Evolutionary conservation across 2,329 filamentous ascomycete species (phyloP), one percentile per base, ranked within the genome.

Genomic region (Triangularia verruculosa): DNA sequence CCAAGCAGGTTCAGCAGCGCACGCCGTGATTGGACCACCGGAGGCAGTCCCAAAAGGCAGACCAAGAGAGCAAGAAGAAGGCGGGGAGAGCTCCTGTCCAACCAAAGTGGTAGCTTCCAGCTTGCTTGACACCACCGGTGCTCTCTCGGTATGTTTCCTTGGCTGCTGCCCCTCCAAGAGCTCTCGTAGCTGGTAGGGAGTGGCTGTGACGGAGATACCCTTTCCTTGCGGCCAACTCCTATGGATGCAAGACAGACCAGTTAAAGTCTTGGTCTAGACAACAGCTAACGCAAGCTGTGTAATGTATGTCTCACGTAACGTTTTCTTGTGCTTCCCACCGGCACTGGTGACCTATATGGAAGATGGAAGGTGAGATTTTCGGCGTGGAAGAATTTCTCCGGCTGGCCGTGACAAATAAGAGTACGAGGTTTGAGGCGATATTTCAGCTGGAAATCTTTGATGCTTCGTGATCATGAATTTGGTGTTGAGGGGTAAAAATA

Each of bases 291-390:
- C 25, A 39, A 59, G 57, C 39, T 59, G 20, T 51, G 57, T 12
- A 58, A 51, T 51, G 34, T 5, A 59, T 59, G 57, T 59, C 39
- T 39, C 57, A 59, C 57, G 57, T 34, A 58, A 58, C 56, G 56
- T 58, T 58, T 54, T 28, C 51, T 54, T 47, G 39, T 47, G 39
- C 39, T 47, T 47, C 39, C 39, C 39, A 17, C n/a, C 2, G n/a
- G n/a, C n/a, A 47, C 39, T 47, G 39, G 39, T 17, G 17, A 47
- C 39, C 39, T 4, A 8, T n/a, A 47, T 47, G 39, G 39, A 20
- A 47, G 39, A 47, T 4, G 39, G 39, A 47, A 47, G 39, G n/a
- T 47, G 39, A 47, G 39, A 22, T 20, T 22, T 47, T 47, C 39
- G 20, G 39, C 39, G 17, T 39, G 34, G 34, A 39, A 39, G 13